Percentiles rank a stretch among this genome's conserved stretches.
phyloP scores from a whole-genome alignment of 805 yeast species.

The Kodamaea hsintzibuensis region DNA sequence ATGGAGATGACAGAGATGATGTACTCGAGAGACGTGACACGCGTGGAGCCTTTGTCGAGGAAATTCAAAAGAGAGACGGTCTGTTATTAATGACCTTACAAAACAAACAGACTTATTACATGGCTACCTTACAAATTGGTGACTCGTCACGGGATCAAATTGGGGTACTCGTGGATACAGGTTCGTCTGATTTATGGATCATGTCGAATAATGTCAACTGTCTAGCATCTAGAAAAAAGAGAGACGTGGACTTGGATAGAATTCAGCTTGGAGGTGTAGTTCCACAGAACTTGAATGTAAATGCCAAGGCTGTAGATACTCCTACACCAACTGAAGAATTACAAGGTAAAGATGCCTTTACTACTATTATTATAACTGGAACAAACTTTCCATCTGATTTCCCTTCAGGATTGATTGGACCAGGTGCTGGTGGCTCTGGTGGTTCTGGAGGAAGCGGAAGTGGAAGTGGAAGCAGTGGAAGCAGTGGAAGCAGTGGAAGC shows the following conservation, averaged over 20 bases:
- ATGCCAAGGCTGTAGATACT: background rate
- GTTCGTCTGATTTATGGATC: conserved; percentile 46
- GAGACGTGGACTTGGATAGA: conserved; percentile 3
- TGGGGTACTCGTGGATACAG: conserved; percentile 41
- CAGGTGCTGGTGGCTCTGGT: background rate
- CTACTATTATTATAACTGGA: conserved; percentile 6
- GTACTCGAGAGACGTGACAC: conserved; percentile 4
- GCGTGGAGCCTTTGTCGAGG: conserved; percentile 9
- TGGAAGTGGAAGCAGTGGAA: background rate
- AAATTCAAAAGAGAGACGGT: conserved; percentile 18
- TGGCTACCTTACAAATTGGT: conserved; percentile 32
- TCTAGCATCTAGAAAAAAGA: conserved; percentile 5
- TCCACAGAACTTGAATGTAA: background rate
- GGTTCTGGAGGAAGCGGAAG: no score
- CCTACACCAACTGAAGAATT: background rate
- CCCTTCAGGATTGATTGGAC: background rate
- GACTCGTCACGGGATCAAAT: conserved; percentile 24
- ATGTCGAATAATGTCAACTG: conserved; percentile 34
- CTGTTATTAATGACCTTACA: conserved; percentile 18
- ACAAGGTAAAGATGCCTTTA: background rate
- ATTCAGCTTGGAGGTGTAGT: background rate
- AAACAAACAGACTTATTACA: conserved; percentile 32
- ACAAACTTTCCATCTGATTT: conserved; percentile 2
- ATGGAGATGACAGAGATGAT: conserved; percentile 15
- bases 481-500: background rate